phyloP scores from a whole-genome alignment of 495 filamentous ascomycete species.

The Pyrenula massariospora region DNA sequence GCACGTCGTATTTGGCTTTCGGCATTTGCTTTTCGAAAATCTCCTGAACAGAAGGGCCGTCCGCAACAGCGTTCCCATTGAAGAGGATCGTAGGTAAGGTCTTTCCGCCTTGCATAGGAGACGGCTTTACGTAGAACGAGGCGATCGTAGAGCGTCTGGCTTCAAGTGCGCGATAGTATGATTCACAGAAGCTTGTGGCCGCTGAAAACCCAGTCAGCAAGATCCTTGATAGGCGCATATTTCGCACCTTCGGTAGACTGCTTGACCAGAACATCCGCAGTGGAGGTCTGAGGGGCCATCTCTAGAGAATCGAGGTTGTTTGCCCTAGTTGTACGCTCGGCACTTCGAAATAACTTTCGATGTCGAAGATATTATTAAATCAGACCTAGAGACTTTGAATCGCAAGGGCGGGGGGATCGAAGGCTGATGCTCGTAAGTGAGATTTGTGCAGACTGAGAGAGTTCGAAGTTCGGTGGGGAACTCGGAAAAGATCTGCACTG shows the following conservation, averaged over 20 bases:
- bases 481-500: no score
- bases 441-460: no score
- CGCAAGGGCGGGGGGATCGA: no score
- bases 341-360: no score
- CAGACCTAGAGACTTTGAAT: no score
- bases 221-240: background rate
- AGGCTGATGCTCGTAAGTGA: slow-evolving; percentile 1
- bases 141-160: slow-evolving; percentile 37
- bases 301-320: no score
- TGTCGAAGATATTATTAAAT: no score
- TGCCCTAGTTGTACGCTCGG: no score
- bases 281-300: slow-evolving; percentile 23
- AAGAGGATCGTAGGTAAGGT: slow-evolving; percentile 42
- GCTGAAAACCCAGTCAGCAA: slow-evolving; percentile 17
- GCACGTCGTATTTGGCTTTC: slow-evolving; percentile 46
- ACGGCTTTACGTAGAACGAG: slow-evolving; percentile 42
- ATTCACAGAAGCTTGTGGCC: slow-evolving; percentile 37
- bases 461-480: no score
- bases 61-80: slow-evolving; percentile 50
- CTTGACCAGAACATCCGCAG: slow-evolving; percentile 30
- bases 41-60: slow-evolving; percentile 43
- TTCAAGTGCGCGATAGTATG: slow-evolving; percentile 44
- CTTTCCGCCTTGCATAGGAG: slow-evolving; percentile 24
- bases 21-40: slow-evolving; percentile 55
- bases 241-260: slow-evolving; percentile 37